Evolutionary conservation across 441 rosid genomes (phyloP), one percentile per base, ranked within the genome.

Genomic region (Adansonia grandidieri): DNA sequence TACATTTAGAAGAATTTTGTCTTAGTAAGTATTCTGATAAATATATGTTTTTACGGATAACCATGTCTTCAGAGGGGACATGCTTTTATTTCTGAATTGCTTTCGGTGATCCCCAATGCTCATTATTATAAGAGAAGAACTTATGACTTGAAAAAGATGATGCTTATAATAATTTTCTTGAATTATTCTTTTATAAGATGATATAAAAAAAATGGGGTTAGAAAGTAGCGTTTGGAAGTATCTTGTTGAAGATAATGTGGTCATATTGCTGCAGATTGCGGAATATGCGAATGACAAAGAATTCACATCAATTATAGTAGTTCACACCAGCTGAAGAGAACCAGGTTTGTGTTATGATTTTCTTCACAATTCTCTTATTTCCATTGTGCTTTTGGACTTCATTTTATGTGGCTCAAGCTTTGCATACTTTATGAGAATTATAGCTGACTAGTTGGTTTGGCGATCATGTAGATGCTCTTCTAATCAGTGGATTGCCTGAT

Each of bases 141-240:
- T 0, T 92, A 92, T 80, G 93, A 92, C 86, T 80, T 96, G 82
- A 96, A 96, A 81, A 91, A 93, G 96, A 98, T 93, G 69, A 9
- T 48, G 10, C 9, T 57, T 65, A 28, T 66, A 50, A 15, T 42
- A 1, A n/a, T 51, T 45, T 72, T 20, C 0, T 73, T 58, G 4
- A 61, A 61, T 50, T 73, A 19, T 62, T 11, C 14, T 53, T 37
- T 22, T 47, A 19, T 40, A 37, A 48, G 67, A 47, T 13, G 5
- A 14, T 37, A 53, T 28, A 50, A 24, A 24, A 73, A 62, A 17
- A 22, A 24, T 0, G 10, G 44, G 5, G 6, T 22, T 58, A 0
- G 1, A 22, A 3, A 11, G 45, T 32, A 14, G 45, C 68, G 40
- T 73, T 51, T 68, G 48, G 13, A 9, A 20, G 7, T 67, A n/a